Base-by-base conservation (phyloP, 495 filamentous ascomycete species). In the Penicillium bialowiezense region DNA sequence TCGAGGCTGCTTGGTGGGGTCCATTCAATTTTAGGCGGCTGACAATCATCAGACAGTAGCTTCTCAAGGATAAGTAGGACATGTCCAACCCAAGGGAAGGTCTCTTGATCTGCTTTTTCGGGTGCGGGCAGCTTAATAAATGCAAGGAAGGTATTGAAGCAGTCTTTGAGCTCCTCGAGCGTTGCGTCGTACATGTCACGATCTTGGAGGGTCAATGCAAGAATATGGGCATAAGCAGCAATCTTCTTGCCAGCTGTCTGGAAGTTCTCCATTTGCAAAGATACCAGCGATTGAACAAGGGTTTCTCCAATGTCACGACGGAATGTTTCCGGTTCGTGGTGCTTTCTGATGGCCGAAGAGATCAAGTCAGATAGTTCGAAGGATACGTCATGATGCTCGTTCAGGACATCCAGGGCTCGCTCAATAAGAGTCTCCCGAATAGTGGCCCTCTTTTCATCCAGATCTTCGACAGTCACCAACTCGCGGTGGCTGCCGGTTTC, bases 341-440 rank as follows among this genome's bases (percentile, higher is more conserved):
- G 77, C 58, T 88, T 92, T 44, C 82, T 77, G 10, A 91, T 81
- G 5, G 88, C 85, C 15, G 86, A 84, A 37, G 77, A 77, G 45
- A 99, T 90, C 13, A 99, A 73, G 48, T 95, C 91, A 2, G 89
- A 79, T 46, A 99, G 74, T 58, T 97, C 91, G 56, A 96, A 95
- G 3, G 95, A 96, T 4, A 92, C 85, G 55, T 90, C 87, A 19
- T 87, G 82, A 51, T 97, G 91, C 44, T 85, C 83, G 58, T 90
- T 88, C 32, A 97, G 80, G 41, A 97, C 83, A 64, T 97, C 91
- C 14, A 99, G 76, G 49, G 85, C 93, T 28, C 89, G 88, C 55
- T 96, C 90, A 45, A 97, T 91, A 35, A 97, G 70, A 44, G 88
- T 86, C 7, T 82, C 76, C 24, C 89, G 80, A 37, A 97, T 72